Evolutionary conservation across 805 yeast species (phyloP), one percentile per base, ranked within the genome.

Genomic region (Yarrowia sp.): DNA sequence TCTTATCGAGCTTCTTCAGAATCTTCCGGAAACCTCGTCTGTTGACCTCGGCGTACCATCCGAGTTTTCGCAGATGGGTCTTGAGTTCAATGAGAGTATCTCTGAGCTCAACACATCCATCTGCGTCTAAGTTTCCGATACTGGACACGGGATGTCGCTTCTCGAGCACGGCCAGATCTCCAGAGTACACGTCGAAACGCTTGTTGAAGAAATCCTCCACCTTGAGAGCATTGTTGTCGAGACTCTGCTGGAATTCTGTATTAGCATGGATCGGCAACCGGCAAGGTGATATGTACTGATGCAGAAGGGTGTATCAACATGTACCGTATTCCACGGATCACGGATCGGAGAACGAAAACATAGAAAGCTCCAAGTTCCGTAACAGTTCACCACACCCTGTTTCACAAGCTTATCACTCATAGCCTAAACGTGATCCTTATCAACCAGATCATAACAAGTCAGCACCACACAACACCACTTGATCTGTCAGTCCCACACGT

Each of bases 41-140:
- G 81, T 93, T 93, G 74, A 93, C 85, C 75, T 94, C 98, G 32
- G 96, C 96, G 77, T 86, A 93, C 97, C 98, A 94, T 77, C 91
- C 92, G 75, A 93, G 82, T 77, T 92, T 92, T 69, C 97, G 83
- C 71, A 90, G 86, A 70, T 87, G 86, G 16, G 89, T 83, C 58
- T 97, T 83, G 67, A 92, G 81, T 77, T 92, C 97, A 26, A 92
- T 81, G 46, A 93, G 79, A 19, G 92, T 88, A 26, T 85, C 86
- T 40, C 86, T 78, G 43, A 89, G 80, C 72, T 89, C 93, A 63
- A 86, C 89, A 38, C 84, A 82, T 69, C 89, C 92, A 69, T 84
- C 86, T 12, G 77, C 80, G 65, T 84, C 86, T 40, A 65, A 16
- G 19, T 32, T 52, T 8, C 43, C 35, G 11, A 65, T 52, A 14